Percentiles rank a stretch among this genome's conserved stretches.
phyloP scores from a whole-genome alignment of 345 rosid genomes.

The Euphorbia tirucalli region DNA sequence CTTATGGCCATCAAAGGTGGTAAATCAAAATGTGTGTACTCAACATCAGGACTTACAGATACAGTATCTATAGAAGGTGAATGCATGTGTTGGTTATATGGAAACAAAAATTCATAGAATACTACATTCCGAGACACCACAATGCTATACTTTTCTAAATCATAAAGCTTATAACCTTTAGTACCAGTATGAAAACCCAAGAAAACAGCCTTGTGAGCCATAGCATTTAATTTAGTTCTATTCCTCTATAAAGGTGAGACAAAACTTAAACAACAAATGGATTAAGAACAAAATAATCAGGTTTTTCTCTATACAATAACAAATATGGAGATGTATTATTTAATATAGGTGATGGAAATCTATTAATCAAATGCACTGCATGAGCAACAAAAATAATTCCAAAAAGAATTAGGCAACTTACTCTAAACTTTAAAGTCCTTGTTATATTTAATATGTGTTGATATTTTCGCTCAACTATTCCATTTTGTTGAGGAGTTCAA shows the following conservation, averaged over 20 bases:
- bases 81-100: too few relatives aligned
- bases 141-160: too few relatives aligned
- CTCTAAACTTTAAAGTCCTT: neutral
- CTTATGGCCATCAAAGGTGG: too few relatives aligned
- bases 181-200: neutral
- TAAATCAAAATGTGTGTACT: too few relatives aligned
- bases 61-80: too few relatives aligned
- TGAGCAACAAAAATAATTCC: neutral
- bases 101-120: neutral
- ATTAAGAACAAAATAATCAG: neutral
- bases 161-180: neutral
- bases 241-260: neutral
- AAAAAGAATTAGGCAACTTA: neutral
- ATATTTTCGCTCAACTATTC: neutral
- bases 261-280: neutral
- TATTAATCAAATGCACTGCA: neutral
- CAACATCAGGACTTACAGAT: too few relatives aligned
- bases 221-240: neutral
- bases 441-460: neutral
- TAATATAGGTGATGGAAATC: neutral
- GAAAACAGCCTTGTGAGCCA: neutral
- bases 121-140: neutral
- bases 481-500: neutral
- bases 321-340: neutral
- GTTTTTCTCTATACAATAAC: too few relatives aligned